Evolutionary conservation across 1,284 basidiomycete species (phyloP), one percentile per base, ranked within the genome.

Genomic region (Tilletia indica): DNA sequence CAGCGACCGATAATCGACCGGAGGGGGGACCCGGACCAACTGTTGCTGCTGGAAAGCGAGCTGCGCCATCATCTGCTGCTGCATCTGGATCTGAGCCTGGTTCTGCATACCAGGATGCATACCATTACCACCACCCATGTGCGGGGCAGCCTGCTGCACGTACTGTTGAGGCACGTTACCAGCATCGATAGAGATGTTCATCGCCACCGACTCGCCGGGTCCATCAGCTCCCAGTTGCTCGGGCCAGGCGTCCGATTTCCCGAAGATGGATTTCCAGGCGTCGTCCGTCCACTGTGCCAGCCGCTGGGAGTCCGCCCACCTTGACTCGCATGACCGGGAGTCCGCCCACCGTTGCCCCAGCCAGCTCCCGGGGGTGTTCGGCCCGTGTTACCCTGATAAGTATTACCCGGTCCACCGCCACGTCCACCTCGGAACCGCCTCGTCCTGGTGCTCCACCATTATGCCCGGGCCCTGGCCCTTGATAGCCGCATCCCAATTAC

Each of bases 281-380:
- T 58, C 21, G 16, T 58, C 25, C 25, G 21, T 4, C 56, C 56
- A 31, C 56, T 58, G 9, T 45, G 42, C 14, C 9, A 45, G 42
- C 42, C 42, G 12, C 21, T 34, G 21, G 56, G 56, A n/a, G 56
- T 58, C 12, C 21, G 16, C 14, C 56, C 56, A 14, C 42, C 42
- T 45, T 45, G 42, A 45, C 42, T 45, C 9, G 42, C 42, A 45
- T 45, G 42, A 31, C 56, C 56, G 4, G 56, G 56, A 12, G 56
- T 58, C 56, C 56, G 21, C 25, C 56, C 56, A 34, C 56, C 56
- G 21, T 58, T 58, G 56, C n/a, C 56, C 56, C 56, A 58, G 56
- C 14, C 4, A 6, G 21, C 56, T 58, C 56, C 56, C 34, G 56
- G 56, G 12, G 56, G 56, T 25, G 56, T 58, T 34, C 56, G 21